Base-by-base conservation (phyloP, 345 rosid species). In the Citrus cavaleriei region DNA sequence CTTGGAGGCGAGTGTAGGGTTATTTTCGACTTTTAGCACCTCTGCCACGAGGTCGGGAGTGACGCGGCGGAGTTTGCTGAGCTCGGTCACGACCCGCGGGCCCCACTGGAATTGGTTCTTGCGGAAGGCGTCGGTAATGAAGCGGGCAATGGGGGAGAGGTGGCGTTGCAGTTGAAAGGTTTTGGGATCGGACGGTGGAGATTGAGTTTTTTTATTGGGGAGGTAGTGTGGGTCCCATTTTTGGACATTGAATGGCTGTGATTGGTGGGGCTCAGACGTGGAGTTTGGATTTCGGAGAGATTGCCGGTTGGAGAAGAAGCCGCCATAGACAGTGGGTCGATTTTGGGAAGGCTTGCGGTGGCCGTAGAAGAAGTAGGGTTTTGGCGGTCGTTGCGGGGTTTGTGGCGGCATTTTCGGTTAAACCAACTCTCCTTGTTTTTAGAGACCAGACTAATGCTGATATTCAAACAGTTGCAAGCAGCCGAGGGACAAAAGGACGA, bases 61-160 rank as follows among this genome's bases (percentile, higher is more conserved):
- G 55, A 95, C 92, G 24, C 98, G 92, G 32, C 97, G 99, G 77
- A 95, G 99, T 81, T 95, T 94, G 65, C 70, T 60, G 74, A 96
- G 93, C 87, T 94, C 95, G 1, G 87, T 55, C 22, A 90, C 90
- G 3, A 90, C 91, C 7, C 75, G 78, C 0, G 95, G 94, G 10
- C 94, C 93, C 99, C 97, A 94, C 0, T 54, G 85, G 84, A 81
- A 67, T 4, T 70, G 81, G 69, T 87, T 90, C 83, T 87, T 90
- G 32, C 92, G 89, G 80, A 92, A 89, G 32, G 97, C 89, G 81
- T 96, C 94, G 69, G 87, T 63, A 77, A 96, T 90, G 89, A 92
- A 96, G 24, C 98, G 89, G 69, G 95, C 92, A 34, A 94, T 91
- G 1, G 99, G 98, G 60, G 97, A 94, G 66, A 96, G 89, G 66